Evolutionary conservation across 2,329 filamentous ascomycete species (phyloP), one percentile per base, ranked within the genome.

Genomic region (Penicillium sp.): DNA sequence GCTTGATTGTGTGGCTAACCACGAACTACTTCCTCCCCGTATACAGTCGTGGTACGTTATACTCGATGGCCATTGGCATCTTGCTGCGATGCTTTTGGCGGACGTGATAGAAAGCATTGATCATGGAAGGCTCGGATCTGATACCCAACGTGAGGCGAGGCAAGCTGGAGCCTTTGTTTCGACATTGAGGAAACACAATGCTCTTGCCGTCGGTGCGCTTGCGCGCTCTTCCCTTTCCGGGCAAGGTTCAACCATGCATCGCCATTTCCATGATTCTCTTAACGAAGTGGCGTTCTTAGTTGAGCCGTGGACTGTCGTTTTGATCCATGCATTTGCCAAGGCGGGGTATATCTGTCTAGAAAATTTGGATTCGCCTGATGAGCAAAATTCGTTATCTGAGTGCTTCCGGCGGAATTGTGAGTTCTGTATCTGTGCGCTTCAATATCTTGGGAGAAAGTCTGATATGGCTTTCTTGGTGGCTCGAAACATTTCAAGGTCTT

Each of bases 11-110:
- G 67, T 80, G 10, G 65, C 71, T 2, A 65, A 78, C 50, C 79
- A 81, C 50, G 70, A 77, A 28, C 58, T 64, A 0, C 71, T 83
- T 0, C 78, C 79, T 1, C 59, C 75, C 9, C 77, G 77, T 12
- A 74, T 83, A 4, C 79, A 81, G 57, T 80, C 79, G 37, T 83
- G 81, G 81, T 82, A 81, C 52, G 73, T 81, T 12, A 77, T 80
- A 45, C 72, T 83, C 23, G 69, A 75, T 0, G 78, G 76, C 0
- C 81, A 83, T 54, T 83, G 80, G 76, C 78, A 82, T 54, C 74
- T 82, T 3, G 81, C 75, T 2, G 72, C 74, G 0, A 72, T 83
- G 37, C 68, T 82, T 23, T 66, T 83, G 4, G 77, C 79, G 29
- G 80, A 83, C 48, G 61, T 77, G 3, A 67, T 83, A 10, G 75